A percentile compares a stretch with the other conserved stretches of the same genome.
Evolutionary conservation across 177 flowering plant genomes (phyloP).

Genomic region (Tripterygium wilfordii): DNA sequence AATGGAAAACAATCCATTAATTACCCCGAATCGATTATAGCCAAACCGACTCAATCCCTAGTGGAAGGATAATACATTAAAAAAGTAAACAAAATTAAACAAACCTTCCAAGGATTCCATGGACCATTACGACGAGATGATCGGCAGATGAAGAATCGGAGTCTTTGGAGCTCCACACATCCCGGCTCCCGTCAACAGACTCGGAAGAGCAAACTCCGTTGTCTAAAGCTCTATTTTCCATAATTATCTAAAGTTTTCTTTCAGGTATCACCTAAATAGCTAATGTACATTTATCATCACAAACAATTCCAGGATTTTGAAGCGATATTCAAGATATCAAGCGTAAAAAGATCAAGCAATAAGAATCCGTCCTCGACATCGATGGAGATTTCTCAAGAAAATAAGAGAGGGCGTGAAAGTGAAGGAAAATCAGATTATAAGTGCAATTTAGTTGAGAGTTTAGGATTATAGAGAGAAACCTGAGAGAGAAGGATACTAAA

Average conservation of each 20-base stretch:
- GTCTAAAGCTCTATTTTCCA: slow-evolving; percentile 14
- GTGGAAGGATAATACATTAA: not conserved
- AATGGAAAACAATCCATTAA: not conserved
- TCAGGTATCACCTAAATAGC: not conserved
- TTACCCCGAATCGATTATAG: not conserved
- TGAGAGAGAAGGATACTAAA: slow-evolving; percentile 7
- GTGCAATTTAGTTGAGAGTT: too few relatives aligned
- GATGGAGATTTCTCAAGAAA: too few relatives aligned
- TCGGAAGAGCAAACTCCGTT: slow-evolving; percentile 50
- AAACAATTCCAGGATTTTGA: too few relatives aligned
- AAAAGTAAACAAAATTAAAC: not conserved
- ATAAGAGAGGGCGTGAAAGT: too few relatives aligned
- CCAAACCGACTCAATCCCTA: not conserved
- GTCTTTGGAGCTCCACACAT: slow-evolving; percentile 57
- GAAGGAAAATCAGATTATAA: too few relatives aligned
- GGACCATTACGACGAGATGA: slow-evolving; percentile 91
- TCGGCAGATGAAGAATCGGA: slow-evolving; percentile 55
- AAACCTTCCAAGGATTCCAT: slow-evolving; percentile 90
- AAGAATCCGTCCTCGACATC: too few relatives aligned
- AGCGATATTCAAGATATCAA: too few relatives aligned
- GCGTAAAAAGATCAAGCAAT: too few relatives aligned
- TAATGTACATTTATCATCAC: too few relatives aligned
- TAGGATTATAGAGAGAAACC: not conserved
- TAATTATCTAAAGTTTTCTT: not conserved
- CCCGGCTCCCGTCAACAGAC: slow-evolving; percentile 49